These are phyloP conservation scores for Cercospora citrullina DNA, from an alignment of 2,329 filamentous ascomycete genomes.

Conservation along the genomic window DNA sequence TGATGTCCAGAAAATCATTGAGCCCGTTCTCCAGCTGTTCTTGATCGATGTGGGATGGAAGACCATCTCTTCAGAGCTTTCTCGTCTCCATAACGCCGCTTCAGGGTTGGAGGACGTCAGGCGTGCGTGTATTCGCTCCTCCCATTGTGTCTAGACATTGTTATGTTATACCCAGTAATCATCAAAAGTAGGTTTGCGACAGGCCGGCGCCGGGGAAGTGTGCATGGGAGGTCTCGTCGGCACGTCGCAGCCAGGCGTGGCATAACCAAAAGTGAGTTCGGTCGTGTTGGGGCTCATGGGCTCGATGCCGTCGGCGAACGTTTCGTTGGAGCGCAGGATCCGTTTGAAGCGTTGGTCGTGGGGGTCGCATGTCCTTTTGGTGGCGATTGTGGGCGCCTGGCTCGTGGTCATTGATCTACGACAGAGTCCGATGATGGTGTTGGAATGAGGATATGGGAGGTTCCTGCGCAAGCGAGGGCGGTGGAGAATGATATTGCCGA, in stretches of 20 bases:
- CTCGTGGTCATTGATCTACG: background rate
- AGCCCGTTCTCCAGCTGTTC: background rate
- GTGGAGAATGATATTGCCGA: background rate
- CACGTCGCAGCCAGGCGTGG: background rate
- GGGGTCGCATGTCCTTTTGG: background rate
- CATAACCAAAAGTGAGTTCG: background rate
- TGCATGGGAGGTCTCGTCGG: background rate
- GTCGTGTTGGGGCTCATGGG: background rate
- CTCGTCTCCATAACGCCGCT: no score
- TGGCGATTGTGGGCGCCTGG: background rate
- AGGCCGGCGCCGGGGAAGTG: background rate
- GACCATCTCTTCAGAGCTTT: background rate
- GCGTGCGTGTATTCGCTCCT: no score
- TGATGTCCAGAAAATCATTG: background rate
- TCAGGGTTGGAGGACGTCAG: background rate
- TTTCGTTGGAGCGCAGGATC: background rate
- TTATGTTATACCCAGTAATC: background rate
- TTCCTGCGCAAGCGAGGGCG: background rate
- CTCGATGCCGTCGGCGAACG: background rate
- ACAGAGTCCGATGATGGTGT: no score
- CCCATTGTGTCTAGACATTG: background rate
- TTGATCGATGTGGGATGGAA: background rate
- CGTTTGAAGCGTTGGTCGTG: background rate
- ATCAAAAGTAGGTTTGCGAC: conserved; percentile 4
- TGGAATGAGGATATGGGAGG: background rate